Evolutionary conservation across 306 rosid genomes (phyloP).

Genomic region (Cicer cuneatum): DNA sequence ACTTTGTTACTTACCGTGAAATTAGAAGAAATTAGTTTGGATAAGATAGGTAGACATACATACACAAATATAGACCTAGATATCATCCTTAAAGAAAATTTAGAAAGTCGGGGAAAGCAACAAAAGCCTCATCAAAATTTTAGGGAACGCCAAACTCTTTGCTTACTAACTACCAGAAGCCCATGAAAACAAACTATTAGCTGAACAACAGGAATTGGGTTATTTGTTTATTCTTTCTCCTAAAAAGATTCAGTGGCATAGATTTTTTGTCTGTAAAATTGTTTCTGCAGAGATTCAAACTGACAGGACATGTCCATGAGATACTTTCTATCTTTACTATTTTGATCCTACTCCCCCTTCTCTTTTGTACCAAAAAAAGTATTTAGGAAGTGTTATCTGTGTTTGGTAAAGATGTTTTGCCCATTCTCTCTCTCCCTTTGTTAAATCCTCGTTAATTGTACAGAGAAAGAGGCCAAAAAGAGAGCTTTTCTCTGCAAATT

Average conservation of each 20-base stretch:
- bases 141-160: conserved; percentile 16
- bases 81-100: neutral
- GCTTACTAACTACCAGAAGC: neutral
- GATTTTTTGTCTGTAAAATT: neutral
- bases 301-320: neutral
- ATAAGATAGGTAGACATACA: conserved; percentile 9
- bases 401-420: neutral
- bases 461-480: neutral
- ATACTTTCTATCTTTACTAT: no score
- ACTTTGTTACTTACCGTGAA: conserved; percentile 14
- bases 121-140: neutral
- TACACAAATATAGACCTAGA: conserved; percentile 25
- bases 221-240: neutral
- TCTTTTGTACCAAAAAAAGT: no score
- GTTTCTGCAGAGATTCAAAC: neutral
- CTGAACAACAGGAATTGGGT: neutral
- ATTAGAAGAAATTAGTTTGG: conserved; percentile 5
- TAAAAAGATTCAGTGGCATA: neutral
- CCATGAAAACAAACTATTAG: conserved; percentile 7
- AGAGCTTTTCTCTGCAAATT: neutral
- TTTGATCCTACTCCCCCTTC: no score
- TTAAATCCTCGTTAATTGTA: neutral
- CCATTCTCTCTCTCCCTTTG: neutral
- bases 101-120: neutral
- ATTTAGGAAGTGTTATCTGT: neutral